Evolutionary conservation across 768 basidiomycete species (phyloP), one percentile per base, ranked within the genome.

Genomic region (Austroboletus festivus): DNA sequence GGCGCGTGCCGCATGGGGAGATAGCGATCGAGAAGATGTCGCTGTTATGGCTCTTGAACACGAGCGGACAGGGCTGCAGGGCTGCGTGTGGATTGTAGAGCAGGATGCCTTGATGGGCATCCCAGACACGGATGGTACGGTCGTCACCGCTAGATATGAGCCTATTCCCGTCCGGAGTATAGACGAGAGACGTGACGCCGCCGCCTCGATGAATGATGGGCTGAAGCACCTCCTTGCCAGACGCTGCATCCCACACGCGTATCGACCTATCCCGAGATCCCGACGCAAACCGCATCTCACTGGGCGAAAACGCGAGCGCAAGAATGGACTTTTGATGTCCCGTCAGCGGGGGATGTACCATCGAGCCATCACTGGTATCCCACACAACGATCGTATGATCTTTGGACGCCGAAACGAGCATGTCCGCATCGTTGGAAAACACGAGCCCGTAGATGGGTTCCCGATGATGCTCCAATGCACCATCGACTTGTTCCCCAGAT

Each of bases 81-180:
- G 1, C 9, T 6, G 52, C 39, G 5, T 51, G 28, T 19, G 58
- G 55, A 16, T 53, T 30, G 38, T 47, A 53, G 38, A 66, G 47
- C 11, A 44, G 21, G 1, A 55, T 46, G 18, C 64, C 63, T 0
- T 46, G 23, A 10, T 59, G 52, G 11, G 56, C 60, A 16, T 68
- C 55, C 64, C 64, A 68, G 46, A 70, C 28, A 15, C 60, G 63
- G 15, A 70, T 57, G 1, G 46, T 51, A 41, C 57, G 59, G 33
- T 70, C 59, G 38, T 64, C 64, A 1, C 67, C 64, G 28, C 60
- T 64, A 16, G 68, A 68, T 30, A 70, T 43, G 46, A 68, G 44
- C 35, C 19, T 55, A 38, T 20, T 41, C 13, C 67, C 62, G 30
- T 70, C 67, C n/a, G 57, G 58, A 13, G 60, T 69, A 37, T 67